Evolutionary conservation across 2,329 filamentous ascomycete genomes (phyloP), one percentile per base, ranked within the genome.

Genomic region (Penicillium sp.): DNA sequence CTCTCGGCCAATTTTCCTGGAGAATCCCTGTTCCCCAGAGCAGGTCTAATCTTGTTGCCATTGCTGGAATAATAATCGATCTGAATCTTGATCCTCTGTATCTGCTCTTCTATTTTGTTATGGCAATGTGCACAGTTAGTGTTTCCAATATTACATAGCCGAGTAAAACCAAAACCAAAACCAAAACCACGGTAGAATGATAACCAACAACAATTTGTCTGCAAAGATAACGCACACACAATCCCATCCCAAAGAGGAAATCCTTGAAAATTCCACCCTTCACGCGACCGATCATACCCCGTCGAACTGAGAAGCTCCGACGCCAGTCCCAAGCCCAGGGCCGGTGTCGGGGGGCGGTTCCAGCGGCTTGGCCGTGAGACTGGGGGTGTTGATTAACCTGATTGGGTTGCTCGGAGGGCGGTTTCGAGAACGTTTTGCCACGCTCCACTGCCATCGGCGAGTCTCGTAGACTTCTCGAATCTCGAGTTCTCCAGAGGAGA

Each of bases 341-440:
- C 71, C 70, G 70, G 69, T 70, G 57, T 67, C 66, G 66, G 66
- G 66, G 48, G 65, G 66, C 51, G 59, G 60, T 64, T 55, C 63
- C 49, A 49, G 11, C 12, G 25, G 43, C 6, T 55, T 49, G 57
- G 45, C 17, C 28, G 17, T 25, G 17, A 11, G 17, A 4, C 1
- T 12, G n/a, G 17, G 2, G 12, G 42, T 50, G 42, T 8, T 62
- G 56, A 59, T 62, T 62, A 22, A 22, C 22, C 4, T 22, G 22
- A 22, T 22, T 22, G 22, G 63, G 62, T 37, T 47, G 41, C 41
- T 58, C 47, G 42, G 28, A 49, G 54, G 60, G 7, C 22, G 47
- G 58, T 63, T 69, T 72, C 69, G 65, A 73, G 69, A 69, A 70
- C 61, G 60, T 67, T 71, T 72, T 71, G 72, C 72, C 72, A 74